Evolutionary conservation across 129 eudicot species (phyloP), one percentile per base, ranked within the genome.

Genomic region (Escallonia herrerae): DNA sequence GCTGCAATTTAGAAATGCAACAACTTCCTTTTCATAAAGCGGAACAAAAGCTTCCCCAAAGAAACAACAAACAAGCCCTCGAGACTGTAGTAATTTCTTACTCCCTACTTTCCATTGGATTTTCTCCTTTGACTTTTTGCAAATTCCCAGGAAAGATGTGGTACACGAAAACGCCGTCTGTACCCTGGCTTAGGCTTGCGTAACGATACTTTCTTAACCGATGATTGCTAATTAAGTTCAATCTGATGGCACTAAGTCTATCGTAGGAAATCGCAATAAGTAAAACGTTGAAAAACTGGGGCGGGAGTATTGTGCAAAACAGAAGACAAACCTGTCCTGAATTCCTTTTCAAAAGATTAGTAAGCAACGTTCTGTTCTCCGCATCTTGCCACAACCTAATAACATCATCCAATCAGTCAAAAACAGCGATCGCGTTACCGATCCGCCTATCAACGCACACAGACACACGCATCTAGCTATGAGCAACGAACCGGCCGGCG

Each of bases 331-430:
- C 97, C 88, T 84, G 88, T 47, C 50, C 71, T n/a, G 81, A 74
- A 68, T 75, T 75, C 72, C 76, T 82, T 71, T 53, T 68, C 37
- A 84, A 77, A 10, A 82, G 81, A 71, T 51, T 78, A 43, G 75
- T 56, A 64, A 89, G 61, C 46, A 89, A 64, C 43, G 64, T 72
- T 75, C 96, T 73, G 88, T 78, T 83, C 73, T 89, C 96, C 2
- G 95, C 96, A 81, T 89, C 96, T 80, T 89, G 96, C 95, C 96
- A 89, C 74, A 89, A 76, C 81, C 96, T 89, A 66, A 22, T 22
- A 22, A 22, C 33, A 64, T 56, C 0, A 55, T 55, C 53, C 49
- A 53, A 66, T 53, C 10, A 4, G 33, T 22, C 33, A 22, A 22
- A 63, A 4, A 56, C 15, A 42, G 7, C 63, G 15, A 67, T n/a